These are phyloP conservation scores for Blastobotrys illinoisensis DNA, from an alignment of 1,139 yeast species.

Conservation along the genomic window DNA sequence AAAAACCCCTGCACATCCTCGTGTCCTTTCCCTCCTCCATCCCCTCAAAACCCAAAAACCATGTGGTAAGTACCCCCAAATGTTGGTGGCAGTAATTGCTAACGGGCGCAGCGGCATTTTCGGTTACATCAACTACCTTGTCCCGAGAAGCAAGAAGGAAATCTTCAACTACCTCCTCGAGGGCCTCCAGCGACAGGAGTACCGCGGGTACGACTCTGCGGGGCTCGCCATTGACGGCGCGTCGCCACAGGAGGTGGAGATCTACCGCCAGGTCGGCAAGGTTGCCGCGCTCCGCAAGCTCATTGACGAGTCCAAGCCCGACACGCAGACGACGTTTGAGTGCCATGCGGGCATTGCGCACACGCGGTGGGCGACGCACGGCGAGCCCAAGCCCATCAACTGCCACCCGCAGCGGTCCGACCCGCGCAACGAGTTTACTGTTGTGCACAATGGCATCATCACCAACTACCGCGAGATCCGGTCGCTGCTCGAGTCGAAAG, in stretches of 20 bases:
- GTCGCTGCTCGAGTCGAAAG: constrained; percentile 73
- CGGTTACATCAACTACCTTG: constrained; percentile 94
- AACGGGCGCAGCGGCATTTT: constrained; percentile 70
- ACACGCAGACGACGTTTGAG: constrained; percentile 62
- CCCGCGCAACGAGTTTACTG: constrained; percentile 70
- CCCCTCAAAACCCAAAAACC: not conserved
- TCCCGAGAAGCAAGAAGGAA: constrained; percentile 87
- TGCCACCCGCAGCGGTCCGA: constrained; percentile 98
- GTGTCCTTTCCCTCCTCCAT: not conserved
- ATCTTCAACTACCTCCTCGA: constrained; percentile 83
- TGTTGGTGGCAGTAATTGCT: no score
- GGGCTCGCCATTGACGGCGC: constrained; percentile 96
- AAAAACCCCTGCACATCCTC: not conserved
- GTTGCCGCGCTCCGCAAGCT: constrained; percentile 74
- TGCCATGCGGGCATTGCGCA: constrained; percentile 97
- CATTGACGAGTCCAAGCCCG: constrained; percentile 44
- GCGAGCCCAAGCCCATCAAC: constrained; percentile 78
- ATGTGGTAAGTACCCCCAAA: not conserved
- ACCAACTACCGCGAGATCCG: constrained; percentile 90
- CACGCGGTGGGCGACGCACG: constrained; percentile 99
- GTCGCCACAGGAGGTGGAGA: constrained; percentile 42
- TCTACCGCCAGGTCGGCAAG: constrained; percentile 87
- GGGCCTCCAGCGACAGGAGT: constrained; percentile 89
- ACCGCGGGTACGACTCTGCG: constrained; percentile 97
- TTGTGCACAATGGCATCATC: constrained; percentile 97